Evolutionary conservation across 2,329 filamentous ascomycete species (phyloP), one percentile per base, ranked within the genome.

Genomic region (Stylonectria norvegica): DNA sequence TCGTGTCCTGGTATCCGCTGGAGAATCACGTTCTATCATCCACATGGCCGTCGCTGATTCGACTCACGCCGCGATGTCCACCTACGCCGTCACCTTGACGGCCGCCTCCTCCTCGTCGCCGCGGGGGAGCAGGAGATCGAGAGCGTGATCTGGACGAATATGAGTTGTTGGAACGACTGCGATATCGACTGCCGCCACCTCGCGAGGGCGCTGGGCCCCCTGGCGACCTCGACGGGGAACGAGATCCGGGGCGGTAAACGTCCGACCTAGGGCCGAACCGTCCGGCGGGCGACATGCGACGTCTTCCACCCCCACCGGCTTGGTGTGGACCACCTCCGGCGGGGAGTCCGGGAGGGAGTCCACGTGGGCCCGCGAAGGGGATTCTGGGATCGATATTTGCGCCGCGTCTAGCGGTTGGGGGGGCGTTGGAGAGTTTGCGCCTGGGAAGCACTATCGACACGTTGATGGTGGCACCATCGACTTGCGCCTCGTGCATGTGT

Each of bases 401-500:
- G 43, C 78, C 76, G 35, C 78, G 77, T 36, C 83, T 78, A 36
- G 85, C 80, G 5, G 78, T 78, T 1, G 88, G 88, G 12, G 90
- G 90, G 32, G 85, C 81, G 14, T 81, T 81, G 5, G 87, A 90
- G 57, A 95, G 87, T 54, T 89, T 88, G 56, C 86, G 82, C 35
- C 86, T 80, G 1, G 89, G 89, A 23, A 95, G 73, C 18, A 95
- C 88, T 51, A 96, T 93, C 31, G 87, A 93, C 34, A 96, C 90
- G 57, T 85, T 85, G 58, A 96, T 83, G 27, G 81, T 74, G 16
- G 83, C 80, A 36, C 89, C 89, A 63, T 96, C 90, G 19, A 95
- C 70, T 59, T 95, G 87, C n/a, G 87, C 89, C 68, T 98, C 93
- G 65, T 98, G 93, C 93, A 98, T 97, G 62, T 95, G 87, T 14